phyloP scores from a whole-genome alignment of 202 grass and related monocot species.

The Saccharum hybrid region DNA sequence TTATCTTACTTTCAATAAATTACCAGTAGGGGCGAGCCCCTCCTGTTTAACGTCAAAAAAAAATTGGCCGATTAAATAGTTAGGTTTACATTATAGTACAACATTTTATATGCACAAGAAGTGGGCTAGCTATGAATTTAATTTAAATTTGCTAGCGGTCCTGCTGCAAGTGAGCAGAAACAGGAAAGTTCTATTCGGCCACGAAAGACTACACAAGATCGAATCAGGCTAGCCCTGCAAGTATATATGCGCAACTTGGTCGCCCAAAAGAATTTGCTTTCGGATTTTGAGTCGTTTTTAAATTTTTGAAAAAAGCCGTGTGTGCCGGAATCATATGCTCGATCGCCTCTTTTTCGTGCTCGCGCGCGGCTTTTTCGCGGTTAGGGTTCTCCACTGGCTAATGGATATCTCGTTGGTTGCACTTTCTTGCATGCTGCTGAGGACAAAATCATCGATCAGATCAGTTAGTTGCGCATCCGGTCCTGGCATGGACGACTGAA shows the following conservation, averaged over 20 bases:
- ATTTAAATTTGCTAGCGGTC: conserved; percentile 23
- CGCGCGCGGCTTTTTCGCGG: conserved; percentile 41
- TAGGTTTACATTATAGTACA: background rate
- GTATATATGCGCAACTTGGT: conserved; percentile 24
- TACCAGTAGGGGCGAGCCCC: no score
- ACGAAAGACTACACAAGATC: conserved; percentile 22
- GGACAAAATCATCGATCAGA: conserved; percentile 23
- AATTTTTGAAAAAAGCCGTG: background rate
- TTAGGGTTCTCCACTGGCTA: conserved; percentile 58
- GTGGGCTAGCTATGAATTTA: conserved; percentile 5
- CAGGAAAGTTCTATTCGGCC: conserved; percentile 48
- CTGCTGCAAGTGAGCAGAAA: conserved; percentile 51
- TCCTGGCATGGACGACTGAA: background rate
- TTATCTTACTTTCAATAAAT: no score
- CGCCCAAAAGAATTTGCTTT: conserved; percentile 35
- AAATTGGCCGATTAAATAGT: background rate
- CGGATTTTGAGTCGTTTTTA: background rate
- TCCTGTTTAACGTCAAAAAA: no score
- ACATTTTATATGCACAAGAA: background rate
- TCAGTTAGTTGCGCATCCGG: background rate
- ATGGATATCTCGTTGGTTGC: conserved; percentile 45
- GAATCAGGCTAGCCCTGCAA: conserved; percentile 42
- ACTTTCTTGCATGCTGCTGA: conserved; percentile 12
- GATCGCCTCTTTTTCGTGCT: background rate
- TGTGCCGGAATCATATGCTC: conserved; percentile 47